Base-by-base conservation (phyloP, 148 eudicot genomes). In the Heliosperma pusillum region DNA sequence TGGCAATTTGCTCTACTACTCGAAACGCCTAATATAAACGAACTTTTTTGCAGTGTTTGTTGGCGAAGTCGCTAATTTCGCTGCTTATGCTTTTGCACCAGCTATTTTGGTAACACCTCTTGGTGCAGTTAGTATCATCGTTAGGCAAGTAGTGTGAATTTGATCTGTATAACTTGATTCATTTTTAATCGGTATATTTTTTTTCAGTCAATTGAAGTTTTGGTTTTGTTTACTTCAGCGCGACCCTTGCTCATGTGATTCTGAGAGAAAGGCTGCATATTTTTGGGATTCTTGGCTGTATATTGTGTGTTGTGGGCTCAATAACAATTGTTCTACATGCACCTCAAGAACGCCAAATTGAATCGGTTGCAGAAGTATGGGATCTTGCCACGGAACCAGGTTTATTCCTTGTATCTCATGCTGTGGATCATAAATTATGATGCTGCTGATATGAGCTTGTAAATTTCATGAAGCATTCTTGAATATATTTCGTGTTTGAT, bases 351-450 rank as follows among this genome's bases (percentile, higher is more conserved):
- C 89, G 97, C 45, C 89, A 86, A 71, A 92, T 92, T 71, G 85
- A 89, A 64, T 92, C 97, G 40, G 97, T 92, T 65, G 84, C 57
- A 62, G 92, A 92, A 83, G 87, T 92, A 42, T 92, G 97, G 97
- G 88, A 92, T 78, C 94, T 92, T 79, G 97, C 97, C 70, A 92
- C 97, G 20, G 97, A 92, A 78, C 97, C 94, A 81, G 93, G 97
- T 92, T 70, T 52, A 21, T 50, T 60, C 47, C 74, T 75, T 68
- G 36, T 29, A 44, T 69, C 25, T 29, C 26, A 12, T 70, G 66
- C 1, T 30, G 2, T 26, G 22, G 11, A 16, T 36, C 33, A 58
- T 60, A 44, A 21, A 29, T 29, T 30, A 65, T 36, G 30, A 56
- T 40, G 24, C 22, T 76, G 52, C 24, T 55, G 69, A 13, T 59